Percentiles rank a stretch among this genome's conserved stretches.
These are phyloP conservation scores for Massariosphaeria phaeospora DNA, from an alignment of 495 filamentous ascomycete species.

Conservation along the genomic window DNA sequence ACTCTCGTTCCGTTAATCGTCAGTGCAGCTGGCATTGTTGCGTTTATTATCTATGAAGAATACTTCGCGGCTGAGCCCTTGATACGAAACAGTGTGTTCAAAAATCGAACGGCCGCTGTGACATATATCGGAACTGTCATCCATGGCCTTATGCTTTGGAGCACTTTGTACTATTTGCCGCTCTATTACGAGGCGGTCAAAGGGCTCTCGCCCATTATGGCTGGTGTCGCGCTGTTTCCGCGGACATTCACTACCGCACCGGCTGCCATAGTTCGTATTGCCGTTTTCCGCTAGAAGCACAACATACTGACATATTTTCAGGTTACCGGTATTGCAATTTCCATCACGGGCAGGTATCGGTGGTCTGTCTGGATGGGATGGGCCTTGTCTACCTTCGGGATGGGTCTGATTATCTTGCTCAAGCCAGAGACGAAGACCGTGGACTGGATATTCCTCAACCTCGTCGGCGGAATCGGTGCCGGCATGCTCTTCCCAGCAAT, in stretches of 20 bases:
- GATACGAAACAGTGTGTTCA: constrained; percentile 51
- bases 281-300: not conserved
- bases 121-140: constrained; percentile 48
- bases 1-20: constrained; percentile 44
- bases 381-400: constrained; percentile 46
- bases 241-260: constrained; percentile 53
- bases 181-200: constrained; percentile 62
- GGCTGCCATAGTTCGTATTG: constrained; percentile 41
- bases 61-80: constrained; percentile 49
- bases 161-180: constrained; percentile 57
- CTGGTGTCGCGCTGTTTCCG: constrained; percentile 59
- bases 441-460: constrained; percentile 48
- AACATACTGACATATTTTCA: not conserved
- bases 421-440: constrained; percentile 43
- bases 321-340: constrained; percentile 43
- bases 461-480: constrained; percentile 47
- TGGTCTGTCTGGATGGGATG: constrained; percentile 54
- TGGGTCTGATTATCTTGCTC: constrained; percentile 47
- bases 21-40: constrained; percentile 31
- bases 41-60: constrained; percentile 34
- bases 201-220: constrained; percentile 48
- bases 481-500: constrained; percentile 50
- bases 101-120: constrained; percentile 44
- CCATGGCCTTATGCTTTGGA: constrained; percentile 53
- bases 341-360: constrained; percentile 45